phyloP scores from a whole-genome alignment of 2,329 filamentous ascomycete species.

The Sporothrix schenckii region DNA sequence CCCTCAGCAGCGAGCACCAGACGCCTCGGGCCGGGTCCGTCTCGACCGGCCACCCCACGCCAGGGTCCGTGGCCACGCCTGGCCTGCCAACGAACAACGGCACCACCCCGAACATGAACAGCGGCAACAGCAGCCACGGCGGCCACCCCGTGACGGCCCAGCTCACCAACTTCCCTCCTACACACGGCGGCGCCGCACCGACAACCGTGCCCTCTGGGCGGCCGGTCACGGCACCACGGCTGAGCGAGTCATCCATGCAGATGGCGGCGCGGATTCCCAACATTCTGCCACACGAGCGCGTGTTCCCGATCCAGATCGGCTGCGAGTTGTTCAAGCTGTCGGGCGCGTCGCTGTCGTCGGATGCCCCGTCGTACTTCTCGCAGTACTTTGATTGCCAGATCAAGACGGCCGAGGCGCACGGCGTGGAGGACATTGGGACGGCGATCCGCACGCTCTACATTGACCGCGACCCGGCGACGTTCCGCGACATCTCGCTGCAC shows the following conservation, averaged over 20 bases:
- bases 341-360: constrained; percentile 71
- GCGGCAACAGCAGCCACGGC: neutral
- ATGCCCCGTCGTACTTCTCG: constrained; percentile 94
- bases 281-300: constrained; percentile 69
- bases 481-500: constrained; percentile 85
- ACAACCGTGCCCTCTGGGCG: neutral
- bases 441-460: constrained; percentile 84
- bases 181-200: neutral
- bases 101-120: neutral
- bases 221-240: neutral
- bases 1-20: constrained; percentile 20
- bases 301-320: constrained; percentile 75
- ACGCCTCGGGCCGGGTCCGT: constrained; percentile 26
- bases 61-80: constrained; percentile 12
- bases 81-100: constrained; percentile 6
- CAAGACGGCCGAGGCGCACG: constrained; percentile 60
- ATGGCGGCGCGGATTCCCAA: constrained; percentile 49
- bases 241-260: neutral
- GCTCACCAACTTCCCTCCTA: constrained; percentile 5
- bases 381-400: constrained; percentile 89
- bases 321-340: constrained; percentile 73
- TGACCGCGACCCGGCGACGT: constrained; percentile 87
- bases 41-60: constrained; percentile 26
- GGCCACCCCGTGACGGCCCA: constrained; percentile 6
- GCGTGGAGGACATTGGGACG: constrained; percentile 52